phyloP scores from a whole-genome alignment of 768 basidiomycete species.

The Lactifluus piperatus region DNA sequence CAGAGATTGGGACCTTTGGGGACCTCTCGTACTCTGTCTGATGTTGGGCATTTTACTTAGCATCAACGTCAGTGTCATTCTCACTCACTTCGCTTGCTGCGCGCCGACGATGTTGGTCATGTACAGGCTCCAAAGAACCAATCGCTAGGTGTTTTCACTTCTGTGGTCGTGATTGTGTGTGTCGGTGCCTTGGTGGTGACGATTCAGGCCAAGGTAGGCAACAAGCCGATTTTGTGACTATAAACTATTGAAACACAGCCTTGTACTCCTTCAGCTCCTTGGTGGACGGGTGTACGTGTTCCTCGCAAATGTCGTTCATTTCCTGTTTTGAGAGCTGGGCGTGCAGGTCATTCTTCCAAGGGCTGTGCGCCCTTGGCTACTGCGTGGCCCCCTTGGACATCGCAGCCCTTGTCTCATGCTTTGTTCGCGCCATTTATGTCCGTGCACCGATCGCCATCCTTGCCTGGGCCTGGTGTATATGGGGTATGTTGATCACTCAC shows the following conservation, averaged over 20 bases:
- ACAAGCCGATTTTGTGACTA: not conserved
- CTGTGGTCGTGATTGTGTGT: constrained; percentile 88
- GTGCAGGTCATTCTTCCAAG: constrained; percentile 87
- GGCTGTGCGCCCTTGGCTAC: constrained; percentile 89
- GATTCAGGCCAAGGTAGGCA: constrained; percentile 82
- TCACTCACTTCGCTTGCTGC: not conserved
- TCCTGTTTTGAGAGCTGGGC: not conserved
- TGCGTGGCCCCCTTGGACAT: constrained; percentile 90
- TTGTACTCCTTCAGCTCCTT: constrained; percentile 43
- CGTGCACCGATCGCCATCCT: constrained; percentile 78
- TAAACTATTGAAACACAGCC: not conserved
- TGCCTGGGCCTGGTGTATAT: constrained; percentile 94
- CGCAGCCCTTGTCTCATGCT: constrained; percentile 80
- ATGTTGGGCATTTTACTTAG: constrained; percentile 78
- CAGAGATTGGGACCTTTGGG: constrained; percentile 99
- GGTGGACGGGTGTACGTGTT: constrained; percentile 72
- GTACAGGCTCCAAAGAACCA: constrained; percentile 73
- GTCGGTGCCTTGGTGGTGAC: constrained; percentile 88
- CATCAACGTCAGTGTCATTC: constrained; percentile 49
- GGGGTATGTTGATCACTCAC: constrained; percentile 54
- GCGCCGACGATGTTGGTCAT: not conserved
- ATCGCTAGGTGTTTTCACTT: constrained; percentile 83
- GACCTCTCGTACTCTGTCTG: constrained; percentile 79
- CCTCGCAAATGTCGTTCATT: not conserved
- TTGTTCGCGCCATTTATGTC: constrained; percentile 79